These are phyloP conservation scores for Starmera caribaea DNA, from an alignment of 805 yeast species.

Conservation along the genomic window DNA sequence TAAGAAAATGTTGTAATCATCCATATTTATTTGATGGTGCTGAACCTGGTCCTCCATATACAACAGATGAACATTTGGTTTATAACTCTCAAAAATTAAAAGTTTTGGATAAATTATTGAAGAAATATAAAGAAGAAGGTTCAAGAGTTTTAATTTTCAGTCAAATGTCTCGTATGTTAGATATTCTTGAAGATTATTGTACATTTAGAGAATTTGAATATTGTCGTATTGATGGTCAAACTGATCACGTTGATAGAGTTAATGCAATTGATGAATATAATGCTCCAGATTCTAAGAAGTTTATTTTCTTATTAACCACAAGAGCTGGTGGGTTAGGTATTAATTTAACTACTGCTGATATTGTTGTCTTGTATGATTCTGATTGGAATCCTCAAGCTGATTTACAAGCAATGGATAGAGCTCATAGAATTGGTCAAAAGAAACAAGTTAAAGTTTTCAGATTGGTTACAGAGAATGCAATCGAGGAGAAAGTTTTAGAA, in stretches of 20 bases:
- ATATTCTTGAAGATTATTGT: constrained; percentile 74
- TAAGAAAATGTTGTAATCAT: constrained; percentile 78
- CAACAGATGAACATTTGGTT: constrained; percentile 77
- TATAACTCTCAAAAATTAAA: constrained; percentile 65
- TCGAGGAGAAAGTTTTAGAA: constrained; percentile 74
- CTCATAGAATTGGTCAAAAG: constrained; percentile 81
- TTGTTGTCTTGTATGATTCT: constrained; percentile 66
- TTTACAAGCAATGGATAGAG: constrained; percentile 84
- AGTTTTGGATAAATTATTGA: constrained; percentile 58
- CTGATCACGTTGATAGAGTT: constrained; percentile 71
- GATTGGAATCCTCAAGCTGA: constrained; percentile 92
- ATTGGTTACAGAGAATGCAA: constrained; percentile 72
- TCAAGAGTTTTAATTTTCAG: constrained; percentile 72
- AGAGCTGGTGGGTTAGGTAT: constrained; percentile 91
- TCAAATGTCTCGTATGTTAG: constrained; percentile 77
- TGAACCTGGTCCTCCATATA: constrained; percentile 83
- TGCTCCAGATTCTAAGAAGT: constrained; percentile 62
- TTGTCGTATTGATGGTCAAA: constrained; percentile 77
- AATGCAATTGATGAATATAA: constrained; percentile 72
- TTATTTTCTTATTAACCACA: constrained; percentile 68
- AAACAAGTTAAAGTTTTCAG: constrained; percentile 76
- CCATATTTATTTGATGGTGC: constrained; percentile 83
- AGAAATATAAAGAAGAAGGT: constrained; percentile 55
- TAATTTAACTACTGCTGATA: constrained; percentile 71
- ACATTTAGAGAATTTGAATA: constrained; percentile 58